phyloP scores from a whole-genome alignment of 1,139 yeast species.

The Geotrichum phurueaensis region DNA sequence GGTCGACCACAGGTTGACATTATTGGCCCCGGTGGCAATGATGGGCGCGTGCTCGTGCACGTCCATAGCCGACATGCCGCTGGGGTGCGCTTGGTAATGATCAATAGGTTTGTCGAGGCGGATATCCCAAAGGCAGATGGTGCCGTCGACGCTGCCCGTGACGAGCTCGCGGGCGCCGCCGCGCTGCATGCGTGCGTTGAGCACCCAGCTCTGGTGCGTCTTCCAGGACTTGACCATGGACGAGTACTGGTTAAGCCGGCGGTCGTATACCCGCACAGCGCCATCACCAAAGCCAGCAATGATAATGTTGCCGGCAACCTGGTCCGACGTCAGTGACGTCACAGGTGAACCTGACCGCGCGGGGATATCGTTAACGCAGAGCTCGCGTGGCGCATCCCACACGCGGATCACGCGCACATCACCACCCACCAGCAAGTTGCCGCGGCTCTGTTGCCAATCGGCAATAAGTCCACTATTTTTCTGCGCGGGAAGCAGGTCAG shows the following conservation, averaged over 20 bases:
- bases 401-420: conserved; percentile 86
- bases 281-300: conserved; percentile 96
- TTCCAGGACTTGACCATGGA: conserved; percentile 84
- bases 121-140: conserved; percentile 85
- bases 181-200: conserved; percentile 89
- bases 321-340: conserved; percentile 87
- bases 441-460: conserved; percentile 97
- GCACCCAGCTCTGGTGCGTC: conserved; percentile 54
- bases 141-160: conserved; percentile 75
- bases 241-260: conserved; percentile 77
- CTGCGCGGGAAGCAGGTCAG: conserved; percentile 63
- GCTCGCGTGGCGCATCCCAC: conserved; percentile 96
- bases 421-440: conserved; percentile 86
- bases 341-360: conserved; percentile 88
- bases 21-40: conserved; percentile 77
- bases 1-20: conserved; percentile 82
- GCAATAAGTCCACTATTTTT: conserved; percentile 79
- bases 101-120: conserved; percentile 66
- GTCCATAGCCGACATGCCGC: conserved; percentile 66
- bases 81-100: conserved; percentile 52
- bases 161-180: conserved; percentile 91
- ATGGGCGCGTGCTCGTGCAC: conserved; percentile 96
- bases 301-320: conserved; percentile 87
- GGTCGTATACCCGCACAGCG: conserved; percentile 79
- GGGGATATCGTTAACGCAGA: conserved; percentile 80